Percentiles rank a stretch among this genome's conserved stretches.
Evolutionary conservation across 306 rosid species (phyloP).

Genomic region (barrel medic (Medicago truncatula)): MtrunA17r5.0-ANR NC_053047.1:79001-79500

Average conservation of each 20-base stretch:
- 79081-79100: conserved; percentile 3
- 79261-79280: not conserved
- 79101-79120: not conserved
- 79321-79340: not conserved
- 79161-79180: not conserved
- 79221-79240: not conserved
- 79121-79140: not conserved
- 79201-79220: not conserved
- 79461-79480: not conserved
- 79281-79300: not conserved
- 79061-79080: not conserved
- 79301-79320: not conserved
- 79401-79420: conserved; percentile 1
- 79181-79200: not conserved
- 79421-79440: conserved; percentile 9
- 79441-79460: not conserved
- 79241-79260: not conserved
- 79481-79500: not conserved
- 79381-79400: not conserved
- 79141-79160: conserved; percentile 12
- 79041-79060: not conserved
- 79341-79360: not conserved
- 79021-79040: not conserved
- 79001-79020: not conserved
- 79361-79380: not conserved